phyloP scores from a whole-genome alignment of 441 rosid genomes.

The Raphanus hybrid region DNA sequence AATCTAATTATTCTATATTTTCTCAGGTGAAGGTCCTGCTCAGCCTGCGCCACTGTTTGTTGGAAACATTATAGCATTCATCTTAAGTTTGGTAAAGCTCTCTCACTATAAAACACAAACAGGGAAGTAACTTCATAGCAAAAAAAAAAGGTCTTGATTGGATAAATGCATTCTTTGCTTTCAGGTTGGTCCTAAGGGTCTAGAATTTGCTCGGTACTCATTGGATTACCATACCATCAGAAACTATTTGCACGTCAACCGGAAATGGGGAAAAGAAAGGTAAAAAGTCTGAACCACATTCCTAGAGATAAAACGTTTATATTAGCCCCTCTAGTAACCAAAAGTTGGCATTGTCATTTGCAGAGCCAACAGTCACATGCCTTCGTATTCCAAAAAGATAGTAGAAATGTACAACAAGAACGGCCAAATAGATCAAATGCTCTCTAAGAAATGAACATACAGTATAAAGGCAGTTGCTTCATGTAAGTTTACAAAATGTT shows the following conservation, averaged over 20 bases:
- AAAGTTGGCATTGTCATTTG: conserved; percentile 30
- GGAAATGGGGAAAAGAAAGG: conserved; percentile 91
- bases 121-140: conserved; percentile 8
- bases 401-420: conserved; percentile 81
- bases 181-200: conserved; percentile 95
- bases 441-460: conserved; percentile 54
- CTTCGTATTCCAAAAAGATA: conserved; percentile 83
- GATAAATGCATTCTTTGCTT: conserved; percentile 24
- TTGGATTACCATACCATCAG: conserved; percentile 96
- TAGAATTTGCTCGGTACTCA: conserved; percentile 95
- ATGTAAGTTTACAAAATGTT: conserved; percentile 26
- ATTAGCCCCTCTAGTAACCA: background rate
- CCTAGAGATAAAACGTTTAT: background rate
- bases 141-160: conserved; percentile 18
- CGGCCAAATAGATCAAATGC: conserved; percentile 77
- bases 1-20: background rate
- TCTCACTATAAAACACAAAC: conserved; percentile 19
- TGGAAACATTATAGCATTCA: conserved; percentile 80
- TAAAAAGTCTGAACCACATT: conserved; percentile 35
- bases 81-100: conserved; percentile 74
- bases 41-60: conserved; percentile 85
- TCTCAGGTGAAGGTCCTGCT: conserved; percentile 85
- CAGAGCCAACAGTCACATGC: conserved; percentile 83
- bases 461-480: conserved; percentile 8
- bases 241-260: conserved; percentile 78